Conservation (phyloP, 805 yeast genomes). For the Starmera quercuum region DNA sequence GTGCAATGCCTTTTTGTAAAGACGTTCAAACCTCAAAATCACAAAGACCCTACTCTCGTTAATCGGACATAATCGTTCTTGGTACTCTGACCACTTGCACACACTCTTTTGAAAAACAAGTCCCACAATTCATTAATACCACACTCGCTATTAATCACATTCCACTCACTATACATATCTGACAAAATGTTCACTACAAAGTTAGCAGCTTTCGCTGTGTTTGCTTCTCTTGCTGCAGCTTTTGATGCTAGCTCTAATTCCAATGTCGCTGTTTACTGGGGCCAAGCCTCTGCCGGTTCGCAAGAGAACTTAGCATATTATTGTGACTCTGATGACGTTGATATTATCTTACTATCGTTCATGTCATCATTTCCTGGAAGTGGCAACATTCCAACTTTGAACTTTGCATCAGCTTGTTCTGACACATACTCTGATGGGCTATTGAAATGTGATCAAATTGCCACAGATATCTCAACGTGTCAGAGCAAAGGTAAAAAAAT, state of each 20-base stretch:
- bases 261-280: slow-evolving; percentile 84
- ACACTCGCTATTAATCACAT: no score
- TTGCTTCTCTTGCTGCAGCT: slow-evolving; percentile 11
- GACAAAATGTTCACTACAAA: background rate
- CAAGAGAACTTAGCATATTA: slow-evolving; percentile 41
- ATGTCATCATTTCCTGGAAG: slow-evolving; percentile 48
- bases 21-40: no score
- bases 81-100: no score
- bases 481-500: slow-evolving; percentile 76
- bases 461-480: slow-evolving; percentile 67
- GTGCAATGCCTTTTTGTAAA: no score
- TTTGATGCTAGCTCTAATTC: slow-evolving; percentile 33
- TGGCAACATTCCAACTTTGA: slow-evolving; percentile 28
- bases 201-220: slow-evolving; percentile 1
- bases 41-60: no score
- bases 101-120: no score
- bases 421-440: slow-evolving; percentile 30
- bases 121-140: no score
- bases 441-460: slow-evolving; percentile 48
- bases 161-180: no score
- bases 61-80: no score
- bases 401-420: slow-evolving; percentile 51
- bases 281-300: slow-evolving; percentile 70
- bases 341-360: slow-evolving; percentile 67
- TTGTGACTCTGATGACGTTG: slow-evolving; percentile 65